phyloP scores from a whole-genome alignment of 2,329 filamentous ascomycete genomes.

The Thielaviopsis populi region DNA sequence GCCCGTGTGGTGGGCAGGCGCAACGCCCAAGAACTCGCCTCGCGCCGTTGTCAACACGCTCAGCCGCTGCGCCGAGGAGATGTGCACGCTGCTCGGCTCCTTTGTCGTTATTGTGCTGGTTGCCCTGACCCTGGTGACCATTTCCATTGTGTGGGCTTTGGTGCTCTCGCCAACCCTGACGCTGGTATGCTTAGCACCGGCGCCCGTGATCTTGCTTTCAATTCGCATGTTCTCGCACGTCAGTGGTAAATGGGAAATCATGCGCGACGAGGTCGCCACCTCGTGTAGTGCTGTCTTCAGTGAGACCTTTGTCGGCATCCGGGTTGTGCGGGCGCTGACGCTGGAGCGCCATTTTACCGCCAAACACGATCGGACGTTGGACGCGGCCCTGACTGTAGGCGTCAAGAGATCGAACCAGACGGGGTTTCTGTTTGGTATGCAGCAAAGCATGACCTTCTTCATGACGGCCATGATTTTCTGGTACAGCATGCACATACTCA shows the following conservation, averaged over 20 bases:
- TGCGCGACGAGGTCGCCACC: constrained; percentile 43
- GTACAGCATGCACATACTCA: constrained; percentile 56
- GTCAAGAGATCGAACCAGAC: constrained; percentile 49
- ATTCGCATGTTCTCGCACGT: constrained; percentile 50
- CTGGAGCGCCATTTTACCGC: constrained; percentile 55
- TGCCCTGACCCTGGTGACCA: constrained; percentile 48
- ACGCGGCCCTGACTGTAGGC: constrained; percentile 43
- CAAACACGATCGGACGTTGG: constrained; percentile 43
- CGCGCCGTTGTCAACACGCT: constrained; percentile 48
- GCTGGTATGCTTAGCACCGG: constrained; percentile 54
- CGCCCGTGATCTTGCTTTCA: constrained; percentile 51
- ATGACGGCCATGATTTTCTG: constrained; percentile 70
- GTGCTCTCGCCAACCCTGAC: constrained; percentile 65
- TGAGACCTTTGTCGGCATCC: constrained; percentile 66
- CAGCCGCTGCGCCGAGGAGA: constrained; percentile 73
- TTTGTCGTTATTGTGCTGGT: constrained; percentile 59
- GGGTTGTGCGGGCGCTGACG: constrained; percentile 59
- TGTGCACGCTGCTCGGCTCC: constrained; percentile 64
- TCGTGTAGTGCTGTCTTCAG: constrained; percentile 38
- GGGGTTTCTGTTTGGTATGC: constrained; percentile 62
- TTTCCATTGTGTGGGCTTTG: constrained; percentile 63
- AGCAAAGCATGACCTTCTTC: constrained; percentile 56
- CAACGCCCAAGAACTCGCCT: constrained; percentile 21
- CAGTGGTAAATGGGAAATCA: constrained; percentile 56
- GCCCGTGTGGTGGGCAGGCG: constrained; percentile 64